Percentiles rank a stretch among this genome's conserved stretches.
These are phyloP conservation scores for Annulohypoxylon moriforme DNA, from an alignment of 495 filamentous ascomycete species.

Conservation along the genomic window DNA sequence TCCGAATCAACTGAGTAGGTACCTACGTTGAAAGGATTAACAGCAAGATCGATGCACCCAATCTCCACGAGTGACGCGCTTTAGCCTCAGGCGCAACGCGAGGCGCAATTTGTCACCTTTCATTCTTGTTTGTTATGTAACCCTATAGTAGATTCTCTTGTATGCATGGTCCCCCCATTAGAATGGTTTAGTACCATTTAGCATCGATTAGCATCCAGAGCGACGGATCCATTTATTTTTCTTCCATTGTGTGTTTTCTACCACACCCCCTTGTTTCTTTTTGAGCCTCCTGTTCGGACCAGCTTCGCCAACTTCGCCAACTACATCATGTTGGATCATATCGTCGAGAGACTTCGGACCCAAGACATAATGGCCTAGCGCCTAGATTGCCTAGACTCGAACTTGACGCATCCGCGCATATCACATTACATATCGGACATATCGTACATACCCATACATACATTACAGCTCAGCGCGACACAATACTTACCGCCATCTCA, in stretches of 20 bases:
- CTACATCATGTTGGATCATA: conserved; percentile 22
- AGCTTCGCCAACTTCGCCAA: conserved; percentile 24
- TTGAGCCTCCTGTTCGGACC: conserved; percentile 39
- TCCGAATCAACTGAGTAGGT: not conserved
- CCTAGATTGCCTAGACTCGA: conserved; percentile 20
- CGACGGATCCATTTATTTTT: conserved; percentile 1
- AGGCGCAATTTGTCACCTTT: conserved; percentile 41
- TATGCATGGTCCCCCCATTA: not conserved
- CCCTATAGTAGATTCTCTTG: not conserved
- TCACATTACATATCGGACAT: conserved; percentile 21
- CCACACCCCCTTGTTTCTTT: conserved; percentile 11
- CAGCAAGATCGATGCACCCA: conserved; percentile 26
- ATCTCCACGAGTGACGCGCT: conserved; percentile 44
- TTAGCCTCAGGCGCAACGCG: conserved; percentile 43
- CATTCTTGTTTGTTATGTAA: not conserved
- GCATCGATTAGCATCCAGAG: not conserved
- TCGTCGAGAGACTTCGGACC: conserved; percentile 19
- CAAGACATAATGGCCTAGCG: conserved; percentile 24
- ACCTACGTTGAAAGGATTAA: not conserved
- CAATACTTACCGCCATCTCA: conserved; percentile 45
- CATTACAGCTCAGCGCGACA: conserved; percentile 41
- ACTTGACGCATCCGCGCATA: conserved; percentile 33
- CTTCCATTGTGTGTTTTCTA: conserved; percentile 3
- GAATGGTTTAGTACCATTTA: too few species aligned
- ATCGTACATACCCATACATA: conserved; percentile 1